phyloP scores from a whole-genome alignment of 768 basidiomycete species.

The Lentinula sp. region DNA sequence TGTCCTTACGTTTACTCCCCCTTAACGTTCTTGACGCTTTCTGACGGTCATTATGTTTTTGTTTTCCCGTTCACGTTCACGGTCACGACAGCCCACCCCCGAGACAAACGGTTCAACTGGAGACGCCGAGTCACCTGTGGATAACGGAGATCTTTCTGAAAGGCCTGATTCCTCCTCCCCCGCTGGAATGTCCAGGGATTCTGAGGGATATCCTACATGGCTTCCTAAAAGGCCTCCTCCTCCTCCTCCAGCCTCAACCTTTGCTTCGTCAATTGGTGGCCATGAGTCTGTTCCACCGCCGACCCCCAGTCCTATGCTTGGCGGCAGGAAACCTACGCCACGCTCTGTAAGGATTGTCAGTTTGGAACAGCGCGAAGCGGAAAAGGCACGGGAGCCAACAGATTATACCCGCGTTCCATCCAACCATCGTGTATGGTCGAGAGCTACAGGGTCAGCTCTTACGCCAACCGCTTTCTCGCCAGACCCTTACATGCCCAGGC shows the following conservation, averaged over 20 bases:
- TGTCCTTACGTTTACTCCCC: background rate
- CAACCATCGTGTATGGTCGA: conserved; percentile 52
- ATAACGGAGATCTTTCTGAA: conserved; percentile 9
- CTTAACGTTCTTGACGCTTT: conserved; percentile 11
- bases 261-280: conserved; percentile 50
- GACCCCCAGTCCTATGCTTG: conserved; percentile 19
- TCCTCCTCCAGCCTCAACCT: conserved; percentile 67
- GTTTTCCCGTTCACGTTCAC: conserved; percentile 23
- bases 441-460: conserved; percentile 40
- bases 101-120: conserved; percentile 18
- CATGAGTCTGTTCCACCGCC: conserved; percentile 8
- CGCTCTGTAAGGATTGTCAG: conserved; percentile 80
- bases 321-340: conserved; percentile 75
- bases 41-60: conserved; percentile 18
- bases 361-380: conserved; percentile 45
- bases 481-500: conserved; percentile 22
- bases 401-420: conserved; percentile 40
- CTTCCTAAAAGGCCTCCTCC: conserved; percentile 73
- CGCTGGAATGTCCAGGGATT: conserved; percentile 32
- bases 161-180: conserved; percentile 26
- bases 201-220: conserved; percentile 81
- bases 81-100: conserved; percentile 29
- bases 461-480: conserved; percentile 22
- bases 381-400: conserved; percentile 39
- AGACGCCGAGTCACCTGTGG: conserved; percentile 12